Percentiles rank a stretch among this genome's conserved stretches.
Conservation (phyloP, 2,329 filamentous ascomycete species). For the Dryadomyces quercus-mongolicae region DNA sequence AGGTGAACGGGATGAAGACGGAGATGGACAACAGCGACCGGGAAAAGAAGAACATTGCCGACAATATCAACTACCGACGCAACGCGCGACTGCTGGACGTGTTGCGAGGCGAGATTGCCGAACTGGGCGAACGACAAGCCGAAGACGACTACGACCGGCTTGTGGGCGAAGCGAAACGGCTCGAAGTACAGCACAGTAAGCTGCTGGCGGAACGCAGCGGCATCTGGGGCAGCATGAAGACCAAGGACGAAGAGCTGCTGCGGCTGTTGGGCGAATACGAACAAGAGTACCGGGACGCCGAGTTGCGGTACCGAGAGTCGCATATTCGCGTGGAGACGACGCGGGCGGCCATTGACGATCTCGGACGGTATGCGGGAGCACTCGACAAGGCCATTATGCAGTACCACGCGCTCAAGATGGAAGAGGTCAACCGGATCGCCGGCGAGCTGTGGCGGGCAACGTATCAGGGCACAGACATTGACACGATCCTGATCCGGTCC, state of each 20-base stretch:
- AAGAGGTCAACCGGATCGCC: constrained; percentile 90
- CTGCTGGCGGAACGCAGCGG: constrained; percentile 61
- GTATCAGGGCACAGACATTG: constrained; percentile 94
- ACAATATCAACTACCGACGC: constrained; percentile 80
- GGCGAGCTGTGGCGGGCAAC: constrained; percentile 95
- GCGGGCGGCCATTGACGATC: constrained; percentile 83
- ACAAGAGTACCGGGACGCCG: constrained; percentile 75
- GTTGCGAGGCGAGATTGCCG: constrained; percentile 56
- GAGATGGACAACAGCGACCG: constrained; percentile 69
- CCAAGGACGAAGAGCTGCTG: constrained; percentile 69
- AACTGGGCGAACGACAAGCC: constrained; percentile 68
- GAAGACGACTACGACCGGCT: constrained; percentile 71
- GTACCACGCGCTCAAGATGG: constrained; percentile 94
- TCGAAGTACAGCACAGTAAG: constrained; percentile 56
- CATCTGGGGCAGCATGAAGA: constrained; percentile 66
- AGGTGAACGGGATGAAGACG: constrained; percentile 66
- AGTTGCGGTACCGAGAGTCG: constrained; percentile 67
- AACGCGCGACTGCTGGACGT: constrained; percentile 55
- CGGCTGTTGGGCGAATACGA: constrained; percentile 70
- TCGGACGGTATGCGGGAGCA: constrained; percentile 69
- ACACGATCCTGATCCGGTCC: constrained; percentile 89
- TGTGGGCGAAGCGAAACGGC: constrained; percentile 52
- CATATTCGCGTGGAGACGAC: constrained; percentile 87
- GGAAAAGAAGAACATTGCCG: constrained; percentile 74
- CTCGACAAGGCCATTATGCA: constrained; percentile 96